Percentiles rank a stretch among this genome's conserved stretches.
Conservation (phyloP, 2,329 filamentous ascomycete species). For the Aureobasidium uvarum region DNA sequence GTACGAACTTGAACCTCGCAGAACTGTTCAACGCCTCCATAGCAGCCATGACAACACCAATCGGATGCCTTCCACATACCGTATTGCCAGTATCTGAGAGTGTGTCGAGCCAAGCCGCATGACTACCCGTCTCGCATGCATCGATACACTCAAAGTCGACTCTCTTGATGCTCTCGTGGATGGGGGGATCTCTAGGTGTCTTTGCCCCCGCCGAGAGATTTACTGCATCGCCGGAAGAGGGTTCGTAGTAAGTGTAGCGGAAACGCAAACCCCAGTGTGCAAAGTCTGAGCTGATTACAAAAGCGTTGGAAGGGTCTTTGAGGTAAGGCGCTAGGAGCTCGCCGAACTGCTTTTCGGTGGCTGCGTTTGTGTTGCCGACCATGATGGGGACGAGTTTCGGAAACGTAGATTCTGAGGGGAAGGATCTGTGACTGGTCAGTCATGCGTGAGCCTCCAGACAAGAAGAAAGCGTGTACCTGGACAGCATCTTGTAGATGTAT, state of each 20-base stretch:
- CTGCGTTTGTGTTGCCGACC: slow-evolving; percentile 68
- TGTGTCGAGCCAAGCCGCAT: slow-evolving; percentile 67
- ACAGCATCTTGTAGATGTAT: slow-evolving; percentile 79
- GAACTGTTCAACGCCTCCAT: slow-evolving; percentile 60
- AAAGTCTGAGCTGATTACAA: slow-evolving; percentile 92
- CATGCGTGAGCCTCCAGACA: not conserved
- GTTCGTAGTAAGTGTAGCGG: slow-evolving; percentile 75
- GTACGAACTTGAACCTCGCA: slow-evolving; percentile 67
- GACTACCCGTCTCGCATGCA: slow-evolving; percentile 73
- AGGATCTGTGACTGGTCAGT: slow-evolving; percentile 32
- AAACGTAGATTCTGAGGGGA: slow-evolving; percentile 52
- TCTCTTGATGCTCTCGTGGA: slow-evolving; percentile 79
- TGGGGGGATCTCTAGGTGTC: slow-evolving; percentile 52
- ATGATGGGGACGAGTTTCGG: slow-evolving; percentile 82
- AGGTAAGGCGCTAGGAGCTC: slow-evolving; percentile 74
- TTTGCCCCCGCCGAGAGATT: slow-evolving; percentile 45
- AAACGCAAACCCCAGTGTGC: slow-evolving; percentile 93
- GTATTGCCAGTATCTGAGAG: slow-evolving; percentile 78
- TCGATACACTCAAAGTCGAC: slow-evolving; percentile 82
- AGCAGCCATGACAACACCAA: slow-evolving; percentile 87
- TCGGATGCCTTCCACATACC: slow-evolving; percentile 91
- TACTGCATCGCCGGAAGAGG: slow-evolving; percentile 46
- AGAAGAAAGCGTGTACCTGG: slow-evolving; percentile 41
- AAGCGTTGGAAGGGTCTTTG: slow-evolving; percentile 69
- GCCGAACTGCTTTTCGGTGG: slow-evolving; percentile 68